phyloP scores from a whole-genome alignment of 2,329 filamentous ascomycete species.

The Xylaria sp. region DNA sequence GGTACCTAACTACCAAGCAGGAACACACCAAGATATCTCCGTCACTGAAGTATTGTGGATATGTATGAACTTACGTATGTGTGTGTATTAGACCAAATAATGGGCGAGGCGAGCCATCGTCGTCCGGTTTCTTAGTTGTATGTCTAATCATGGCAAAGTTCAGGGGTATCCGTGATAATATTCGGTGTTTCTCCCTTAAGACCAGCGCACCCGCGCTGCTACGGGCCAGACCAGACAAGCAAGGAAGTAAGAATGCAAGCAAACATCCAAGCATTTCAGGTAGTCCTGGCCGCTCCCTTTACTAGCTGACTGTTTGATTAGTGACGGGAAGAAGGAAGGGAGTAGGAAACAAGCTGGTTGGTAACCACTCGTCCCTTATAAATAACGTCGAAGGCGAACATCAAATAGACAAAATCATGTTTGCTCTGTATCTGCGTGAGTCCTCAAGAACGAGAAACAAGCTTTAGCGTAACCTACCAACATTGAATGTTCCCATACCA shows the following conservation, averaged over 20 bases:
- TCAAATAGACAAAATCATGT: not conserved
- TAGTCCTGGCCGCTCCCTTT: not conserved
- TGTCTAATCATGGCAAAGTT: constrained; percentile 12
- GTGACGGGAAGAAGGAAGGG: constrained; percentile 2
- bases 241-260: constrained; percentile 2
- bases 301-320: not conserved
- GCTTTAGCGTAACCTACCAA: not conserved
- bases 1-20: constrained; percentile 7
- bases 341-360: not conserved
- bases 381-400: constrained; percentile 5
- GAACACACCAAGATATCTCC: constrained; percentile 21
- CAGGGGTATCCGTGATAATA: not conserved
- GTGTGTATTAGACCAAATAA: not conserved
- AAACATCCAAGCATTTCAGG: not conserved
- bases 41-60: constrained; percentile 37
- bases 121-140: constrained; percentile 16
- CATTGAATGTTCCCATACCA: not conserved
- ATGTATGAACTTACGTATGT: constrained; percentile 3
- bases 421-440: not conserved
- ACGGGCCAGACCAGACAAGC: constrained; percentile 2
- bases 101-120: not conserved
- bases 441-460: not conserved
- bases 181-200: constrained; percentile 11
- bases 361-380: constrained; percentile 3
- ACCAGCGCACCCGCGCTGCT: not conserved